phyloP scores from a whole-genome alignment of 805 yeast species.

The Metschnikowia gruessii region DNA sequence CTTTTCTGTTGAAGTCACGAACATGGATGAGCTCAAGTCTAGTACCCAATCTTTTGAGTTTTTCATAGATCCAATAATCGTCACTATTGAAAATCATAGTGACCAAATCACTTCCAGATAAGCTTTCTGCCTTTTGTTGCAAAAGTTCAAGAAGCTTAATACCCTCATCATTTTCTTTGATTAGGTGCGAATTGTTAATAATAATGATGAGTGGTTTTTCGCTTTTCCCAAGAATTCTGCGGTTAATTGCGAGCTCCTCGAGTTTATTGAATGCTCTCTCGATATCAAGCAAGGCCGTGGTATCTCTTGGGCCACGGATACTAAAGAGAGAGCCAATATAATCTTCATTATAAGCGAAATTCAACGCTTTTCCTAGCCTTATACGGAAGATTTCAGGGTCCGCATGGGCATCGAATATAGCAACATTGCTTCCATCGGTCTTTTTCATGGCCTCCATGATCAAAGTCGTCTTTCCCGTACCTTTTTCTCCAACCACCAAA shows the following conservation, averaged over 20 bases:
- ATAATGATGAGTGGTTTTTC: slow-evolving; percentile 63
- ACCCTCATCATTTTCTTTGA: slow-evolving; percentile 75
- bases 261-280: slow-evolving; percentile 77
- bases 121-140: slow-evolving; percentile 79
- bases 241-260: slow-evolving; percentile 63
- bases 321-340: slow-evolving; percentile 79
- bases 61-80: slow-evolving; percentile 85
- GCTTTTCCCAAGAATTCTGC: slow-evolving; percentile 35
- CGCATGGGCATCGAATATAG: slow-evolving; percentile 77
- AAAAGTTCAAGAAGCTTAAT: slow-evolving; percentile 64
- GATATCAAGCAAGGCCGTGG: slow-evolving; percentile 76
- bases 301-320: slow-evolving; percentile 80
- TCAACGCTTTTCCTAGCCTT: slow-evolving; percentile 70
- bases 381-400: slow-evolving; percentile 81
- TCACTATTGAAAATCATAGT: slow-evolving; percentile 75
- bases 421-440: slow-evolving; percentile 59
- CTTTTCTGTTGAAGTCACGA: slow-evolving; percentile 53
- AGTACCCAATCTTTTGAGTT: slow-evolving; percentile 68
- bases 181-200: slow-evolving; percentile 72
- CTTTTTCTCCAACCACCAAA: slow-evolving; percentile 76
- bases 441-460: slow-evolving; percentile 67
- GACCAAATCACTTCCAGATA: slow-evolving; percentile 70
- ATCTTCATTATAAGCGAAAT: slow-evolving; percentile 73
- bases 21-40: slow-evolving; percentile 71
- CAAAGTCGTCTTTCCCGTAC: slow-evolving; percentile 81